phyloP scores from a whole-genome alignment of 1,284 basidiomycete species.

The Leccinum huronense region DNA sequence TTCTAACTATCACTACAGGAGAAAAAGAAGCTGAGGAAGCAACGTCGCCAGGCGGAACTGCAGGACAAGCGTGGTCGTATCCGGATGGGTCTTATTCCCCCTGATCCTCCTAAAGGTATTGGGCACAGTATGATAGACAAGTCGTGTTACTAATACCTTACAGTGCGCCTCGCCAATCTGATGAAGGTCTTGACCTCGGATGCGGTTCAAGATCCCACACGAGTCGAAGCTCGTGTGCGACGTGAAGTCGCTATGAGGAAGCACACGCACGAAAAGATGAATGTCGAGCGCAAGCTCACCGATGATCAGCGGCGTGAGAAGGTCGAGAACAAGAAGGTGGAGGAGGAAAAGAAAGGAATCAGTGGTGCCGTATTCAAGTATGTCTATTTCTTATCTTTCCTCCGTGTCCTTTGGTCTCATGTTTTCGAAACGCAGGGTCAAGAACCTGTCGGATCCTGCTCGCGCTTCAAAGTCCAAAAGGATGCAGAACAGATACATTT shows the following conservation, averaged over 20 bases:
- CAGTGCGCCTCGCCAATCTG: constrained; percentile 92
- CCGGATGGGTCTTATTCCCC: constrained; percentile 94
- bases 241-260: constrained; percentile 90
- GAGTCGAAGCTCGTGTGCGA: constrained; percentile 93
- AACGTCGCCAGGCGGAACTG: constrained; percentile 83
- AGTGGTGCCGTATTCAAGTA: constrained; percentile 89
- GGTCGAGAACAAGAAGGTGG: constrained; percentile 76
- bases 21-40: constrained; percentile 94
- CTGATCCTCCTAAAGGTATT: constrained; percentile 90
- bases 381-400: constrained; percentile 32
- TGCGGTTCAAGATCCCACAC: constrained; percentile 95
- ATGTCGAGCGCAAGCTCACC: constrained; percentile 87
- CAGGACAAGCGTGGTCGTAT: constrained; percentile 96
- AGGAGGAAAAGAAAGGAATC: constrained; percentile 88
- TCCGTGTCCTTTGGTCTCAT: constrained; percentile 1
- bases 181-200: constrained; percentile 98
- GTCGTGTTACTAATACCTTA: constrained; percentile 13
- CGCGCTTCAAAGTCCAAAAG: constrained; percentile 94
- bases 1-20: constrained; percentile 51
- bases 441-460: constrained; percentile 85
- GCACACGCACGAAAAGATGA: constrained; percentile 90
- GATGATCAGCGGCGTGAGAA: constrained; percentile 89
- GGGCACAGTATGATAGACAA: background rate
- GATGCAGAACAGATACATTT: constrained; percentile 92
- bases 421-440: constrained; percentile 55